Conservation (phyloP, 2,329 filamentous ascomycete species). For the Aspergillus nomiae region DNA sequence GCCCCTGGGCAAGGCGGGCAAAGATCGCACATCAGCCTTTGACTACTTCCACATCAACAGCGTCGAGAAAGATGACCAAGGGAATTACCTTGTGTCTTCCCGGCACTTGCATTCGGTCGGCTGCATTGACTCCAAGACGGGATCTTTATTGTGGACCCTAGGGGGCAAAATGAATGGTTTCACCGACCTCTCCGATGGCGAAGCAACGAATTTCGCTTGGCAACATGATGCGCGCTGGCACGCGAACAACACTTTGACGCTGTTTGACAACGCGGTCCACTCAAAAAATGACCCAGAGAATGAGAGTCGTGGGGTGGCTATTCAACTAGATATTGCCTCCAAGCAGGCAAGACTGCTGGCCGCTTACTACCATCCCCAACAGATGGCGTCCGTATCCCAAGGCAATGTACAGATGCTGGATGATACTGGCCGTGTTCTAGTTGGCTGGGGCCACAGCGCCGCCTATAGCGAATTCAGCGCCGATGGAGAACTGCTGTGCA, state of each 20-base stretch:
- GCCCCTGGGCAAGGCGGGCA: constrained; percentile 9
- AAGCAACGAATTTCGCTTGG: constrained; percentile 42
- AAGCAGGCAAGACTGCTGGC: constrained; percentile 44
- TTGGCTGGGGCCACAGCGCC: constrained; percentile 55
- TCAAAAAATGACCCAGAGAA: constrained; percentile 18
- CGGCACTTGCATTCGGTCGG: constrained; percentile 52
- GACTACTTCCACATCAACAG: constrained; percentile 63
- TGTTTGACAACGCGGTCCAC: constrained; percentile 43
- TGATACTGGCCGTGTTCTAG: constrained; percentile 47
- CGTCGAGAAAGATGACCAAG: constrained; percentile 53
- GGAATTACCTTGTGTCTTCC: constrained; percentile 58
- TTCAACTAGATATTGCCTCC: constrained; percentile 41
- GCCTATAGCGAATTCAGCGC: constrained; percentile 53
- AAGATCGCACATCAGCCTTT: constrained; percentile 38
- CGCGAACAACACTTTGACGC: constrained; percentile 29
- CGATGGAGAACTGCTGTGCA: constrained; percentile 56
- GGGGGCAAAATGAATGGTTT: constrained; percentile 55
- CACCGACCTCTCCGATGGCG: constrained; percentile 42
- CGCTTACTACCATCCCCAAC: constrained; percentile 42
- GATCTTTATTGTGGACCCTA: constrained; percentile 56
- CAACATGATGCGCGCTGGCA: constrained; percentile 55
- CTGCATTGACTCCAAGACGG: constrained; percentile 51
- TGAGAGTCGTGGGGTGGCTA: constrained; percentile 47
- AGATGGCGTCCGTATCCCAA: constrained; percentile 42
- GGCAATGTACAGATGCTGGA: constrained; percentile 46